Evolutionary conservation across 225 moss, liverwort and hornwort genomes (phyloP).

Genomic region (Sphagnum contortum): DNA sequence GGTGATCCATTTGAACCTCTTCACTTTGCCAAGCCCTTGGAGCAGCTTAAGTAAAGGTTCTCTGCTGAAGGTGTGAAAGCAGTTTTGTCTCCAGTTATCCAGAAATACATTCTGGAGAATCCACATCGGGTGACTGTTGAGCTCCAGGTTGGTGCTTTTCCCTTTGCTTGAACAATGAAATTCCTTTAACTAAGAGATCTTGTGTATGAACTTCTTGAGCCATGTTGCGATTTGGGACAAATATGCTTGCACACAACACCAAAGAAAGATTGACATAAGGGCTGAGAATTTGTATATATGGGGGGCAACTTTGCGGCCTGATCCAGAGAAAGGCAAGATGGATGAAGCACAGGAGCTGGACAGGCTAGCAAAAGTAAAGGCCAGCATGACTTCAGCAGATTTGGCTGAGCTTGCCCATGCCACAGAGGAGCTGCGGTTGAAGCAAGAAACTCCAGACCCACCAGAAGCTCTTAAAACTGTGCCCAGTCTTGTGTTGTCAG

Average conservation of each 20-base stretch:
- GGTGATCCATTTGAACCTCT: conserved; percentile 97
- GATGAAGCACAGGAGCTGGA: conserved; percentile 89
- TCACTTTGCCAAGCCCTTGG: conserved; percentile 88
- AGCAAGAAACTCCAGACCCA: conserved; percentile 90
- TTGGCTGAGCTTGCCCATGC: conserved; percentile 83
- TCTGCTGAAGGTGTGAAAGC: conserved; percentile 77
- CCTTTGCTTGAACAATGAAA: neutral
- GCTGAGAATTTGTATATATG: too few species aligned
- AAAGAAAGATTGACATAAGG: too few species aligned
- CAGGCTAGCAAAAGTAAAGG: conserved; percentile 64
- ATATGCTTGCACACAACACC: too few species aligned
- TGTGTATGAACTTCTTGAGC: too few species aligned
- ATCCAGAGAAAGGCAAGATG: conserved; percentile 65
- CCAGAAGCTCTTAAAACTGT: conserved; percentile 87
- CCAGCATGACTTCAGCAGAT: conserved; percentile 83
- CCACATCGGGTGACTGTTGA: conserved; percentile 87
- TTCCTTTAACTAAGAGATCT: too few species aligned
- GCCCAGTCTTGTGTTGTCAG: conserved; percentile 68
- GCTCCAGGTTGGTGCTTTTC: conserved; percentile 52
- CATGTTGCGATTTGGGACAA: too few species aligned
- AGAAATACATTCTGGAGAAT: conserved; percentile 77
- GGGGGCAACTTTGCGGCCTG: conserved; percentile 86
- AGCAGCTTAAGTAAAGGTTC: conserved; percentile 78
- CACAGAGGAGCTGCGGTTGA: conserved; percentile 80
- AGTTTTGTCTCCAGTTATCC: conserved; percentile 90